These are phyloP conservation scores for Phialemonium atrogriseum DNA, from an alignment of 2,329 filamentous ascomycete species.

Conservation along the genomic window DNA sequence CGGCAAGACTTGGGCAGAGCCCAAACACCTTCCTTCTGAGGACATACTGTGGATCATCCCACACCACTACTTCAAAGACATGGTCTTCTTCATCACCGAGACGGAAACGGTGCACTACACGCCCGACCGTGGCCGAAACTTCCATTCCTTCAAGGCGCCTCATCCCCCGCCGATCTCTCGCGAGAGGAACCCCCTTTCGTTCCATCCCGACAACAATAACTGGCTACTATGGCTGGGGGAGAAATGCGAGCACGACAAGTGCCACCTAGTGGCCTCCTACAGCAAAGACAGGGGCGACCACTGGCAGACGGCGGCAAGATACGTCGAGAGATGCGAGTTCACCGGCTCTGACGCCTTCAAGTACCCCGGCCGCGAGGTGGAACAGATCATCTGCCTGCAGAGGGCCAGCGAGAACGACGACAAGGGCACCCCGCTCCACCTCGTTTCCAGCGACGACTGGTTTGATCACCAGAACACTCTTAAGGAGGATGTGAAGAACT, in stretches of 20 bases:
- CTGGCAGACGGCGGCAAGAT: conserved; percentile 69
- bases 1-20: conserved; percentile 71
- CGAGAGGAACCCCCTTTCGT: conserved; percentile 48
- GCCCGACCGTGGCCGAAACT: conserved; percentile 64
- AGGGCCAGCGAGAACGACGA: conserved; percentile 59
- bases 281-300: conserved; percentile 71
- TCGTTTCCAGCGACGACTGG: conserved; percentile 73
- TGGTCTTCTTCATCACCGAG: conserved; percentile 76
- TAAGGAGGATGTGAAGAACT: conserved; percentile 68
- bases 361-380: conserved; percentile 32
- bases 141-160: conserved; percentile 66
- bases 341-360: conserved; percentile 56
- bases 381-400: conserved; percentile 54
- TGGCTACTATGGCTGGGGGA: conserved; percentile 89
- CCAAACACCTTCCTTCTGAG: conserved; percentile 57
- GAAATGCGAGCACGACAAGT: conserved; percentile 57
- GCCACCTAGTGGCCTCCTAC: conserved; percentile 66
- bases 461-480: conserved; percentile 57
- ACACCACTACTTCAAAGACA: conserved; percentile 74
- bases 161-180: conserved; percentile 32
- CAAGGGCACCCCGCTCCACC: conserved; percentile 52
- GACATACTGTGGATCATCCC: conserved; percentile 64
- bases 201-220: conserved; percentile 78
- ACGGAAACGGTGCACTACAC: conserved; percentile 67
- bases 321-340: conserved; percentile 79